phyloP scores from a whole-genome alignment of 2,329 filamentous ascomycete genomes.

The Blastomyces gilchristii region DNA sequence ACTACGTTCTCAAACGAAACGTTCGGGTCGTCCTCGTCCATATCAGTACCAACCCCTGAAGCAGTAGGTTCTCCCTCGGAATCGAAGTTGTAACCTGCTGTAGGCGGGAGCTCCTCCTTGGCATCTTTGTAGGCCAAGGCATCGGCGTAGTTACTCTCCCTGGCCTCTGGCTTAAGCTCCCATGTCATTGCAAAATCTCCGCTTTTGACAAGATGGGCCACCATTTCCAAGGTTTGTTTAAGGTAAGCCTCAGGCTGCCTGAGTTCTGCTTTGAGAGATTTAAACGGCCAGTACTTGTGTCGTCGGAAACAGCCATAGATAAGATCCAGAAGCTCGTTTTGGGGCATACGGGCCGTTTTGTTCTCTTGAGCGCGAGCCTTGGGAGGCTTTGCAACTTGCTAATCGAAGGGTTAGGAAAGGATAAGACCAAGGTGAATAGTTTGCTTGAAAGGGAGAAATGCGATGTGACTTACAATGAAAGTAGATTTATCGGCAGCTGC shows the following conservation, averaged over 20 bases:
- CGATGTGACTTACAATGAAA: constrained; percentile 32
- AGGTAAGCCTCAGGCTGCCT: constrained; percentile 90
- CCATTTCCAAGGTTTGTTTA: constrained; percentile 69
- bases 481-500: constrained; percentile 34
- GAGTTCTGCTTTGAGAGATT: constrained; percentile 63
- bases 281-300: constrained; percentile 92
- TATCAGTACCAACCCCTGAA: constrained; percentile 46
- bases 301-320: constrained; percentile 75
- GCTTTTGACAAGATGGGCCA: constrained; percentile 71
- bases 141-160: constrained; percentile 40
- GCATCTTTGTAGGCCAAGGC: constrained; percentile 35
- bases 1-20: constrained; percentile 74
- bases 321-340: constrained; percentile 75
- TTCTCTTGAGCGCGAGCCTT: constrained; percentile 51
- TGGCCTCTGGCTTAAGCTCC: constrained; percentile 65
- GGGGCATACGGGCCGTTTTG: constrained; percentile 82
- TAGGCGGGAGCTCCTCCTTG: constrained; percentile 43
- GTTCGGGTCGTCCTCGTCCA: constrained; percentile 55
- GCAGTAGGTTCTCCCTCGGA: constrained; percentile 41
- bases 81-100: constrained; percentile 38
- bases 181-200: constrained; percentile 80
- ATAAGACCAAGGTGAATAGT: background rate
- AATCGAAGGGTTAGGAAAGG: constrained; percentile 10
- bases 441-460: constrained; percentile 5
- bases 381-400: constrained; percentile 45